Base-by-base conservation (phyloP, 768 basidiomycete genomes). In the Kockovaella imperatae region DNA sequence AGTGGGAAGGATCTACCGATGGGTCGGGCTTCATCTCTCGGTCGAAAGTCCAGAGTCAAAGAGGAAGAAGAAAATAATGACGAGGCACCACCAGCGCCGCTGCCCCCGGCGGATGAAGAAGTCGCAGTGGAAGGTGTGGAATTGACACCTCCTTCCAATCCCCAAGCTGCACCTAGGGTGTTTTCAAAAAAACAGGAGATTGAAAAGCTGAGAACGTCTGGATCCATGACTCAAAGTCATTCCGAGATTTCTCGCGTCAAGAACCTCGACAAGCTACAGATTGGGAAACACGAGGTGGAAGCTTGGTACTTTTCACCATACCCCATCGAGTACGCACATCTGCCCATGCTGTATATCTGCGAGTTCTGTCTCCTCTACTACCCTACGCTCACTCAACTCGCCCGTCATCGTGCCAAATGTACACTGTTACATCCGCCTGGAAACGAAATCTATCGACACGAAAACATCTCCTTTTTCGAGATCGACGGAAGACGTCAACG, bases 291-390 rank as follows among this genome's bases (percentile, higher is more conserved):
- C 75, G 88, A 95, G 74, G 87, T 99, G 59, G 95, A 99, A 61
- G 84, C 95, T n/a, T 99, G 95, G 95, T 99, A 99, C 73, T 97
- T 97, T 77, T 90, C 87, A 63, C 95, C 95, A 20, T 99, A 97
- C 74, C 95, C 95, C 10, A 85, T 87, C 74, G 95, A 97, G 74
- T 97, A 87, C 75, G 89, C 95, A 36, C 87, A 97, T 72, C 80
- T 93, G 23, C 89, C 91, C 17, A 75, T 91, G 53, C 78, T 99
- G 36, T 97, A 91, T 77, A 82, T 99, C 68, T 99, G 95, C 82
- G 93, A 99, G 74, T 93, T 93, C 76, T 99, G 95, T 71, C 79
- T 97, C 39, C 83, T 82, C 29, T 99, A 85, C 75, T 96, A 83
- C 73, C 86, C 86, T 25, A 87, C 88, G 13, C 79, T 78, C 35